These are phyloP conservation scores for Nasturtium officinale DNA, from an alignment of 345 rosid species.

Conservation along the genomic window DNA sequence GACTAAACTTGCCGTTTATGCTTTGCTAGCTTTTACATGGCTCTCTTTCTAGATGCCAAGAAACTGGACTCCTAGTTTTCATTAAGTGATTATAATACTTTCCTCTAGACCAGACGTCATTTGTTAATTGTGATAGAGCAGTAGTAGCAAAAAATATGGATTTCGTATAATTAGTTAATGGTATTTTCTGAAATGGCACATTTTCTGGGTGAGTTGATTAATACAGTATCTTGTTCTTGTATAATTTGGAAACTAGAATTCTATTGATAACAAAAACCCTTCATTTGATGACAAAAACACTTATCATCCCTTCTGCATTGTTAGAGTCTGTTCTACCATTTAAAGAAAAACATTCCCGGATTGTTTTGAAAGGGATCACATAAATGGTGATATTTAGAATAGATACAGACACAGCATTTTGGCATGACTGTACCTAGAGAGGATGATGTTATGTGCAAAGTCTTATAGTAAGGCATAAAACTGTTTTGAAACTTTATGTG, in stretches of 20 bases:
- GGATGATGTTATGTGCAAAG: slow-evolving; percentile 4
- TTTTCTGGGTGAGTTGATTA: background rate
- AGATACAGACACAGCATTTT: slow-evolving; percentile 24
- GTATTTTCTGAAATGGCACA: slow-evolving; percentile 14
- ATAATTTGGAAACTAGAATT: slow-evolving; percentile 15
- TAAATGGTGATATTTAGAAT: slow-evolving; percentile 15
- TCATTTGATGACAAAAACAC: slow-evolving; percentile 14
- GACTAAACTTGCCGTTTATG: slow-evolving; percentile 22
- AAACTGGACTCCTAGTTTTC: slow-evolving; percentile 13
- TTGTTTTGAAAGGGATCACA: background rate
- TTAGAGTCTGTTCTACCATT: slow-evolving; percentile 4
- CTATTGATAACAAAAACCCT: slow-evolving; percentile 3
- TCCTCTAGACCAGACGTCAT: slow-evolving; percentile 12
- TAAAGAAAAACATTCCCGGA: slow-evolving; percentile 6
- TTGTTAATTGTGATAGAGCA: slow-evolving; percentile 15
- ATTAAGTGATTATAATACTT: slow-evolving; percentile 18
- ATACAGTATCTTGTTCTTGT: slow-evolving; percentile 1
- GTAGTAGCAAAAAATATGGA: slow-evolving; percentile 2
- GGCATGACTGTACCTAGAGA: slow-evolving; percentile 7
- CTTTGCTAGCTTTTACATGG: slow-evolving; percentile 24
- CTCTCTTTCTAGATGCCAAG: slow-evolving; percentile 18
- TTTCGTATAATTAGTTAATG: background rate
- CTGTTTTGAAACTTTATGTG: slow-evolving; percentile 25
- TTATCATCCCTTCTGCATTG: slow-evolving; percentile 9
- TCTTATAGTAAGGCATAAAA: slow-evolving; percentile 1